Base-by-base conservation (phyloP, 306 rosid genomes). In the Styphnolobium japonicum region DNA sequence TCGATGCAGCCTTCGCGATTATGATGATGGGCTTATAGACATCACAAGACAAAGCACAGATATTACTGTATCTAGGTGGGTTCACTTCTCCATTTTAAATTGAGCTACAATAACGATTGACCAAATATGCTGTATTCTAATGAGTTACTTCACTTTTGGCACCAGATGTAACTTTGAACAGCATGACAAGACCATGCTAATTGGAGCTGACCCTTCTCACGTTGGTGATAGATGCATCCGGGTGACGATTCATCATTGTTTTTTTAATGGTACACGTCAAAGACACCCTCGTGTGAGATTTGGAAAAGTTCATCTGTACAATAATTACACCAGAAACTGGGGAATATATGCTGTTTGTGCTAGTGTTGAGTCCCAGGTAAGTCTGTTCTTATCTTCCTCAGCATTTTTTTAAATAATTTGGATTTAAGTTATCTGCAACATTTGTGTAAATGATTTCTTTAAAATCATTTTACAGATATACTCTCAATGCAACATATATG, bases 241-340 rank as follows among this genome's bases (percentile, higher is more conserved):
- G 48, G 97, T 95, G 49, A 95, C 99, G 6, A 93, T 95, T 81
- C 99, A 95, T 86, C 98, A 93, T 75, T 95, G 99, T 84, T 93
- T 95, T 87, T 95, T 93, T 40, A 96, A 93, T 63, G 97, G 96
- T 68, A 91, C 97, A 10, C 82, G 92, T 18, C 99, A 95, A 82
- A 84, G 99, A 42, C 98, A 95, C 5, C 99, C 99, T 22, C 91
- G 99, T 31, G 92, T 91, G 58, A 81, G 98, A 81, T 95, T 84
- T 79, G 98, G 86, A 36, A 89, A 91, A 88, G 97, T 95, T 22
- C 99, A 95, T 82, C 86, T 95, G 10, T 96, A 89, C 92, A 93
- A 96, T 57, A 96, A 93, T 36, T 93, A 93, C 87, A 96, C 91
- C 82, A 84, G 91, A 85, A 89, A 93, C 86, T 96, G 99, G 99